Conservation (phyloP, 73 alveolate genomes). For the Symbiodinium natans region DNA sequence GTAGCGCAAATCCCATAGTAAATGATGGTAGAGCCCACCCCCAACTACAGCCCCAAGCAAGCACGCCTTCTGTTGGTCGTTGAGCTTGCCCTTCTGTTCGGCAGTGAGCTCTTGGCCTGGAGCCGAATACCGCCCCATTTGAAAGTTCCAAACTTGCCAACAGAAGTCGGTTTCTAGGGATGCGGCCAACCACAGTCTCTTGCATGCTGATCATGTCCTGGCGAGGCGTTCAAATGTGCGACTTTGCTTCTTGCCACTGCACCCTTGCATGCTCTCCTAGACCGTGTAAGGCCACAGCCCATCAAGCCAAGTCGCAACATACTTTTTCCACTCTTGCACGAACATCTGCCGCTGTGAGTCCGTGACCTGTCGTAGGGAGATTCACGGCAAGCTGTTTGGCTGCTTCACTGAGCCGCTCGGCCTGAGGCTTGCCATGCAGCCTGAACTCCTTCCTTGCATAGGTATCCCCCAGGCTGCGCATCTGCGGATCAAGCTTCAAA, state of each 20-base stretch:
- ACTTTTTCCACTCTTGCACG: conserved; percentile 45
- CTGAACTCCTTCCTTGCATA: conserved; percentile 92
- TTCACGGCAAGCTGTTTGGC: neutral
- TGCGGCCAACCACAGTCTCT: conserved; percentile 50
- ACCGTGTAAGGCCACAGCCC: no score
- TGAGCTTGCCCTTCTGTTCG: conserved; percentile 61
- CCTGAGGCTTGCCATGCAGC: conserved; percentile 83
- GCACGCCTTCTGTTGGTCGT: conserved; percentile 84
- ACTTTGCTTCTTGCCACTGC: no score
- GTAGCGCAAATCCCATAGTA: no score
- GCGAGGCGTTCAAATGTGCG: no score
- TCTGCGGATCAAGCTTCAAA: conserved; percentile 64
- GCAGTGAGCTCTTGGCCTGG: conserved; percentile 65
- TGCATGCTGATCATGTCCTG: conserved; percentile 74
- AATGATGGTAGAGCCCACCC: no score
- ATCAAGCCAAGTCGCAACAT: conserved; percentile 64
- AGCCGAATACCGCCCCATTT: neutral
- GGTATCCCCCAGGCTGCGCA: conserved; percentile 84
- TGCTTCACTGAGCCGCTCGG: neutral
- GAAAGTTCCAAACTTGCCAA: neutral
- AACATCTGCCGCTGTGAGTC: conserved; percentile 70
- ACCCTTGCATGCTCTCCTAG: no score
- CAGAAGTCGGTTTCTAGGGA: neutral
- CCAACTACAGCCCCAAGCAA: no score
- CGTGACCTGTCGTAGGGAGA: conserved; percentile 10